These are phyloP conservation scores for Chimonanthus praecox DNA, from an alignment of 164 flowering plant species.

Conservation along the genomic window DNA sequence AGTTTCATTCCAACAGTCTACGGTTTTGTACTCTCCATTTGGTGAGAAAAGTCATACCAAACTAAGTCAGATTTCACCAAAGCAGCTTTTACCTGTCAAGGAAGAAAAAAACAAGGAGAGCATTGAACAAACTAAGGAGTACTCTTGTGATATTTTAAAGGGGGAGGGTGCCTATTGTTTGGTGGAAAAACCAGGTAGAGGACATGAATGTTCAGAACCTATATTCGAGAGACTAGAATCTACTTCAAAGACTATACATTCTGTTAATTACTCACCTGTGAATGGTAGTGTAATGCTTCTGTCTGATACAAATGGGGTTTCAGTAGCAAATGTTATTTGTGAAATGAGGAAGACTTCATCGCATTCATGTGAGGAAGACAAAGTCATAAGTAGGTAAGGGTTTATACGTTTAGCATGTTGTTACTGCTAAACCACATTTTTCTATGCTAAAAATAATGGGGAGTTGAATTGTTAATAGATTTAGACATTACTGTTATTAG, in stretches of 20 bases:
- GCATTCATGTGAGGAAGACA: slow-evolving; percentile 18
- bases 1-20: slow-evolving; percentile 5
- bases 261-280: slow-evolving; percentile 12
- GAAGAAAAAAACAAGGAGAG: slow-evolving; percentile 19
- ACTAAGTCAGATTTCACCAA: slow-evolving; percentile 11
- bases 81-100: slow-evolving; percentile 12
- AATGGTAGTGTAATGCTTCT: too few relatives aligned
- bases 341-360: slow-evolving; percentile 20
- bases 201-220: slow-evolving; percentile 5
- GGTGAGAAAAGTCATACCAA: slow-evolving; percentile 9
- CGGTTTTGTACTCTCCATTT: slow-evolving; percentile 12
- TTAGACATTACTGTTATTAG: background rate
- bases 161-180: slow-evolving; percentile 2
- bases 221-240: slow-evolving; percentile 13
- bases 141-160: slow-evolving; percentile 4
- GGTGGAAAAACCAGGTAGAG: slow-evolving; percentile 18
- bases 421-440: background rate
- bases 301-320: slow-evolving; percentile 13
- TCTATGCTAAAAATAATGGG: background rate
- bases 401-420: slow-evolving; percentile 1
- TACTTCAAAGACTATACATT: slow-evolving; percentile 13
- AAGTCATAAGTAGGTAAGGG: slow-evolving; percentile 40
- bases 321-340: background rate
- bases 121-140: slow-evolving; percentile 12
- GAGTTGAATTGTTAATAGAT: background rate